A percentile compares a stretch with the other conserved stretches of the same genome.
These are phyloP conservation scores for Madurella fahalii DNA, from an alignment of 2,329 filamentous ascomycete species.

Conservation along the genomic window DNA sequence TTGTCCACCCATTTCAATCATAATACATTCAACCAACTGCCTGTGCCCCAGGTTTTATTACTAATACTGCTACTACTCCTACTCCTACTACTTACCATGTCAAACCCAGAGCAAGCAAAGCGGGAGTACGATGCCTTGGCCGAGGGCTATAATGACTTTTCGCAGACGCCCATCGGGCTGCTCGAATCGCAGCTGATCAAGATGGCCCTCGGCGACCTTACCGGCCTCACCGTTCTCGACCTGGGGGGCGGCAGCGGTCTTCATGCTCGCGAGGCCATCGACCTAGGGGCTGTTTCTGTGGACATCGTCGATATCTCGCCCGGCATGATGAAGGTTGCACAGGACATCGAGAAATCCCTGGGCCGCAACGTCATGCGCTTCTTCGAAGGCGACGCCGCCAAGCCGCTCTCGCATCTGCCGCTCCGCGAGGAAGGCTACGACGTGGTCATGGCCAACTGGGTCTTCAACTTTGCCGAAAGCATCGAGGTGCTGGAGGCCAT, in stretches of 20 bases:
- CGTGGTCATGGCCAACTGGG: slow-evolving; percentile 21
- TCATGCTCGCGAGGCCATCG: slow-evolving; percentile 27
- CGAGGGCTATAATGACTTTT: too few relatives aligned
- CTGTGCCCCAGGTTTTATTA: neutral
- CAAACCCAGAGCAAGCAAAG: neutral
- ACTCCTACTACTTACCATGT: too few relatives aligned
- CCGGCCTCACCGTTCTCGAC: slow-evolving; percentile 28
- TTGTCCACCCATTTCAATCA: too few relatives aligned
- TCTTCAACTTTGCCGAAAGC: slow-evolving; percentile 18
- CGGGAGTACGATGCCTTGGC: neutral
- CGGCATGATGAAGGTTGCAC: slow-evolving; percentile 27
- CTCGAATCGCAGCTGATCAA: slow-evolving; percentile 19
- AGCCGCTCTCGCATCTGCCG: slow-evolving; percentile 10
- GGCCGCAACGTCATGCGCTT: neutral
- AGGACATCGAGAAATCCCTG: slow-evolving; percentile 2
- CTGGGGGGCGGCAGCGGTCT: slow-evolving; percentile 31
- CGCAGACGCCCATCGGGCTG: neutral
- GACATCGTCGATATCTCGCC: slow-evolving; percentile 30
- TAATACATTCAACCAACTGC: neutral
- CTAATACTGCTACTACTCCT: too few relatives aligned
- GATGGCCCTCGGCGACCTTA: slow-evolving; percentile 25
- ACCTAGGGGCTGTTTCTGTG: slow-evolving; percentile 25
- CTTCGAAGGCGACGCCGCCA: slow-evolving; percentile 16
- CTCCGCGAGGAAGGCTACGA: slow-evolving; percentile 17
- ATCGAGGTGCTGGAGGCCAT: slow-evolving; percentile 16